Base-by-base conservation (phyloP, 495 filamentous ascomycete genomes). In the Penicillium cosmopolitanum region DNA sequence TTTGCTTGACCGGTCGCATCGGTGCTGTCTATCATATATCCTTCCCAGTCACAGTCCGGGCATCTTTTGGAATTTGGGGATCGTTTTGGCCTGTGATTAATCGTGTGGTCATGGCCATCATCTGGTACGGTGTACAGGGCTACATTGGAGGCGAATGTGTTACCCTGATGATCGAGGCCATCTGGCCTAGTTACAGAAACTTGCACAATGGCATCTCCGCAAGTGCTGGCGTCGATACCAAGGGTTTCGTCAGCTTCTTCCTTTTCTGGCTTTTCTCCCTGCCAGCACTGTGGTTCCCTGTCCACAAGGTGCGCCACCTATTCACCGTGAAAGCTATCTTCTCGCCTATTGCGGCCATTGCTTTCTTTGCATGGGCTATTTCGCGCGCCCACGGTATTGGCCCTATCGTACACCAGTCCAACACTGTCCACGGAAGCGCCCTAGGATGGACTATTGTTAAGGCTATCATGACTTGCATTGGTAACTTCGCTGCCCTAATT, bases 301-400 rank as follows among this genome's bases (percentile, higher is more conserved):
- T 84, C 31, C 81, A 84, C 58, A 74, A 84, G 57, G 75, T 84
- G 35, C 78, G 93, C 52, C 93, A 97, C 73, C 79, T 97, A 19
- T 97, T 97, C 72, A 97, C 93, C 18, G 90, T 90, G 66, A 97
- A 97, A 76, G 84, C 92, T 6, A 90, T 85, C 67, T 86, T 96
- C 60, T 93, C 96, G 4, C 93, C 93, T 0, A 80, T 83, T 42
- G 92, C 92, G 25, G 93, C 89, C 43, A 81, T 97, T 54, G 84
- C 90, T 21, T 96, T 93, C 80, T 92, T 96, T 73, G 92, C 93
- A 62, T 97, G 93, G 93, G 84, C 91, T 10, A 84, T 96, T 42
- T 84, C 91, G 54, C 86, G 89, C 31, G 93, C 93, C 31, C 82
- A 93, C 16, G 93, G 93, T 10, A 81, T 93, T 48, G 93, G 93